Conservation (phyloP, 164 flowering plant species). For the Umbilicus rupestris region DNA sequence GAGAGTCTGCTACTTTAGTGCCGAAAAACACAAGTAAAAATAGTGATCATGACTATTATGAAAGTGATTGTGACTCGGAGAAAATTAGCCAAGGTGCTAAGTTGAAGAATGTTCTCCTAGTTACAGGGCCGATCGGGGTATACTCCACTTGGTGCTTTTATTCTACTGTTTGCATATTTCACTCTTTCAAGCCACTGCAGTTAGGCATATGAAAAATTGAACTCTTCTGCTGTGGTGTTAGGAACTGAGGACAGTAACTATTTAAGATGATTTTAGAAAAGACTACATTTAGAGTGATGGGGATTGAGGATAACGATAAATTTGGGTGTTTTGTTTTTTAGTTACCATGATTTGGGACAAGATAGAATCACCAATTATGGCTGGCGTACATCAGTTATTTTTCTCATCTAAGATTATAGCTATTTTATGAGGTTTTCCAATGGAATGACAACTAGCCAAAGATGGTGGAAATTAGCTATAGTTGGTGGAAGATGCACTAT, state of each 20-base stretch:
- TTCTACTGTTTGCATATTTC: background rate
- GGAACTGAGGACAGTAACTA: background rate
- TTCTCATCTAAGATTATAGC: background rate
- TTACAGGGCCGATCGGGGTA: conserved; percentile 96
- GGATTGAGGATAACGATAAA: no score
- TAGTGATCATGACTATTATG: conserved; percentile 25
- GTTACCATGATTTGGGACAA: background rate
- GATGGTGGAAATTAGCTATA: no score
- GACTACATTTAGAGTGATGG: no score
- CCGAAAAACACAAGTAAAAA: conserved; percentile 17
- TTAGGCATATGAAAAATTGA: background rate
- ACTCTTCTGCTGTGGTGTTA: background rate
- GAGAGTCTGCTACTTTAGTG: conserved; percentile 17
- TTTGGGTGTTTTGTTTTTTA: background rate
- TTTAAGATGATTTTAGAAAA: no score
- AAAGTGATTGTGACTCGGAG: conserved; percentile 48
- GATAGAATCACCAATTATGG: background rate
- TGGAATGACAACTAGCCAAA: no score
- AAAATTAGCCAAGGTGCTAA: conserved; percentile 25
- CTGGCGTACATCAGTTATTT: background rate
- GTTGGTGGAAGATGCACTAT: no score
- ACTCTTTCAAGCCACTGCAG: background rate
- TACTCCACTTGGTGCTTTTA: background rate
- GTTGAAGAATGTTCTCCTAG: conserved; percentile 70
- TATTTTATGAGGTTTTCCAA: background rate